A percentile compares a stretch with the other conserved stretches of the same genome.
phyloP scores from a whole-genome alignment of 805 yeast genomes.

The Saturnispora galanensis region DNA sequence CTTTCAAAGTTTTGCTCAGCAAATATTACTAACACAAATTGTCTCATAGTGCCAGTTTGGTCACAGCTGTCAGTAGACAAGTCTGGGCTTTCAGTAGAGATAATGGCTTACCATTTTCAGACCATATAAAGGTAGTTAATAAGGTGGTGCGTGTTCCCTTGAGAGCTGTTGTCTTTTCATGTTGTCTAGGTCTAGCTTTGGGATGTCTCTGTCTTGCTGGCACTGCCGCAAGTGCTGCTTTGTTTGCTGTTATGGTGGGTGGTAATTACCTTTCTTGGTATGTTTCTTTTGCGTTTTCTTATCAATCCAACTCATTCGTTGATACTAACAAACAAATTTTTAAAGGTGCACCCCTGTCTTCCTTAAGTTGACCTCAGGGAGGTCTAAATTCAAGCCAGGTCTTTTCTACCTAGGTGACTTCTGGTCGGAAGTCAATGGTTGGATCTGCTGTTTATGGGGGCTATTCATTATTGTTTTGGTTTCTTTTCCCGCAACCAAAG shows the following conservation, averaged over 20 bases:
- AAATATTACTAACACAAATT: too few relatives aligned
- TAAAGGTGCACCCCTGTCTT: conserved; percentile 38
- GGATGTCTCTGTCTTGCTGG: conserved; percentile 51
- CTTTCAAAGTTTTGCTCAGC: too few relatives aligned
- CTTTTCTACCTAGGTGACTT: conserved; percentile 50
- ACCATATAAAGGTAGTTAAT: conserved; percentile 45
- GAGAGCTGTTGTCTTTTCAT: conserved; percentile 47
- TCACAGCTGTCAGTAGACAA: conserved; percentile 59
- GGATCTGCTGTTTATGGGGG: conserved; percentile 39
- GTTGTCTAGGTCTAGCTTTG: conserved; percentile 34
- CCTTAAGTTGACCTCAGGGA: conserved; percentile 38
- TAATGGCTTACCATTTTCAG: conserved; percentile 58
- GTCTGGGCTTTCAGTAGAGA: conserved; percentile 71
- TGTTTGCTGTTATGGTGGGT: conserved; percentile 50
- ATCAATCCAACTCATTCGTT: too few relatives aligned
- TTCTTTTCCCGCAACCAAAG: conserved; percentile 44
- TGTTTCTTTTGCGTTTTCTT: too few relatives aligned
- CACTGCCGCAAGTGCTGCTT: conserved; percentile 49
- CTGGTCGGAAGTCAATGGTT: conserved; percentile 34
- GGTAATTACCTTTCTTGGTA: conserved; percentile 52
- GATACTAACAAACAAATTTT: too few relatives aligned
- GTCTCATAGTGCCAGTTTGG: conserved; percentile 30
- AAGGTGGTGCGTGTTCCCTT: conserved; percentile 46
- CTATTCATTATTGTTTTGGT: conserved; percentile 41
- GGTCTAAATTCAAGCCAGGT: conserved; percentile 47